These are phyloP conservation scores for Kwoniella sp. DNA, from an alignment of 768 basidiomycete genomes.

Conservation along the genomic window DNA sequence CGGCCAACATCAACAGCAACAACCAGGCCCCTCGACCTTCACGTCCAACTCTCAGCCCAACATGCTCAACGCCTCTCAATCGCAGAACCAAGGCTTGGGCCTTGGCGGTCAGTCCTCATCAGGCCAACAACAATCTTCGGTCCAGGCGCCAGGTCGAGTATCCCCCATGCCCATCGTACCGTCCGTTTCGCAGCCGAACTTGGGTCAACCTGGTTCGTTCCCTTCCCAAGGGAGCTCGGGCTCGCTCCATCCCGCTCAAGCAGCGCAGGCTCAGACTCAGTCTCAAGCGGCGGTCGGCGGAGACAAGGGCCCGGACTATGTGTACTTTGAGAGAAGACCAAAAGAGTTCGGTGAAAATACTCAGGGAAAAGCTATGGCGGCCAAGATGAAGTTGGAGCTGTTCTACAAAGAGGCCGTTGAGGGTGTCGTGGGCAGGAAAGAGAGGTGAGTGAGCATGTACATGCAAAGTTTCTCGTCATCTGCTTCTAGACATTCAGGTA, in stretches of 20 bases:
- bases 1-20: constrained; percentile 6
- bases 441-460: constrained; percentile 63
- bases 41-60: background rate
- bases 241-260: constrained; percentile 9
- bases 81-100: background rate
- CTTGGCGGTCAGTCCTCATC: background rate
- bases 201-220: constrained; percentile 38
- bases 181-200: constrained; percentile 21
- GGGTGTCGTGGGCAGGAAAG: constrained; percentile 88
- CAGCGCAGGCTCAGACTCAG: constrained; percentile 7
- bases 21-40: constrained; percentile 10
- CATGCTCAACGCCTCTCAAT: constrained; percentile 4
- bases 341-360: constrained; percentile 77
- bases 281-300: constrained; percentile 1
- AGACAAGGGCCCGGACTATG: constrained; percentile 68
- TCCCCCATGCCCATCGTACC: constrained; percentile 35
- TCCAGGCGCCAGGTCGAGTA: constrained; percentile 10
- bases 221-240: constrained; percentile 7
- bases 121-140: background rate
- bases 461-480: background rate
- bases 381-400: constrained; percentile 93
- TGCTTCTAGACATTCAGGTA: background rate
- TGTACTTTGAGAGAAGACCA: constrained; percentile 85
- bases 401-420: constrained; percentile 97
- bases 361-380: constrained; percentile 79